Conservation (phyloP, 306 rosid species). For the Clitoria ternatea region DNA sequence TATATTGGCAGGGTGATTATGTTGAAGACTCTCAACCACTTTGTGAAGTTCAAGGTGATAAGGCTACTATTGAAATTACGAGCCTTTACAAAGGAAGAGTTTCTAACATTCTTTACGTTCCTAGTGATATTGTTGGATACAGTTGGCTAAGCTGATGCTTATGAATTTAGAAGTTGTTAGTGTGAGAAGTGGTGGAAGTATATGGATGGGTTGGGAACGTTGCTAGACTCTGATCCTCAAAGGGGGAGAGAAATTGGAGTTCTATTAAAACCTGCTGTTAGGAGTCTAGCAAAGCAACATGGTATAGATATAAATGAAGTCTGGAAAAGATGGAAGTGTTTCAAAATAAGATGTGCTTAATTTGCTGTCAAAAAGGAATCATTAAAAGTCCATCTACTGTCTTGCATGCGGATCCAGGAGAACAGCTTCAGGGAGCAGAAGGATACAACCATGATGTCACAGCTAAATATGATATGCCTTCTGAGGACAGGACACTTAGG, state of each 20-base stretch:
- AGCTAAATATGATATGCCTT: slow-evolving; percentile 30
- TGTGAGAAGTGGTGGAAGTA: neutral
- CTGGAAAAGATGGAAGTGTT: slow-evolving; percentile 75
- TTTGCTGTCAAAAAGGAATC: slow-evolving; percentile 59
- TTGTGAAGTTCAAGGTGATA: slow-evolving; percentile 98
- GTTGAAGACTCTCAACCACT: slow-evolving; percentile 87
- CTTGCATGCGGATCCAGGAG: slow-evolving; percentile 31
- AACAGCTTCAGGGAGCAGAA: slow-evolving; percentile 33
- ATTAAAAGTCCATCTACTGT: slow-evolving; percentile 33
- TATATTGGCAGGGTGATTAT: slow-evolving; percentile 69
- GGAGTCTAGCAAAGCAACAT: slow-evolving; percentile 74
- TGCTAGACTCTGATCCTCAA: slow-evolving; percentile 30
- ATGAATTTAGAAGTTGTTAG: neutral
- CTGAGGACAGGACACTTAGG: slow-evolving; percentile 67
- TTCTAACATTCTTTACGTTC: slow-evolving; percentile 51
- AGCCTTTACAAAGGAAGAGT: slow-evolving; percentile 89
- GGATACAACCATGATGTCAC: slow-evolving; percentile 26
- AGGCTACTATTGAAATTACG: slow-evolving; percentile 97
- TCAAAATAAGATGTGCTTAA: slow-evolving; percentile 69
- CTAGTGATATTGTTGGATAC: slow-evolving; percentile 61
- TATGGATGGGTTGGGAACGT: neutral
- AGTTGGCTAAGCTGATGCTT: neutral
- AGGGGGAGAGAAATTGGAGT: slow-evolving; percentile 37
- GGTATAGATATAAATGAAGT: slow-evolving; percentile 69
- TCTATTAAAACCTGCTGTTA: slow-evolving; percentile 76